Conservation (phyloP, 441 rosid genomes). For the Adansonia rubrostipa region DNA sequence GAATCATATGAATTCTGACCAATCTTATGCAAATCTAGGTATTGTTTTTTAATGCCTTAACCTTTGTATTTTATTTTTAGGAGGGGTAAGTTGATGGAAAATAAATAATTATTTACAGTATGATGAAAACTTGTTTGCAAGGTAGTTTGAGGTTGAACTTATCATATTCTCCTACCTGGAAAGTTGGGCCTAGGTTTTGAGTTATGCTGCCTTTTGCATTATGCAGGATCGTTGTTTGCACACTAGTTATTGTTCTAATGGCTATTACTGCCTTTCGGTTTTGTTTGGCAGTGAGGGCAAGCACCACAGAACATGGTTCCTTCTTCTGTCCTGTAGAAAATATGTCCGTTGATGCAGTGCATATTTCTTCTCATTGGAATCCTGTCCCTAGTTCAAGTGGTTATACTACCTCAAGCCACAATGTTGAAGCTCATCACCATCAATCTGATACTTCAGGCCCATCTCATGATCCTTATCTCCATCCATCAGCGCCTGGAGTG, state of each 20-base stretch:
- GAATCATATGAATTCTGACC: conserved; percentile 66
- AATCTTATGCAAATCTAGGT: conserved; percentile 57
- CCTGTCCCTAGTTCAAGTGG: conserved; percentile 60
- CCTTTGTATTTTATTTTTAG: background rate
- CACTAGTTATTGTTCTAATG: conserved; percentile 19
- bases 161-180: conserved; percentile 1
- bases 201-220: background rate
- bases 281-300: conserved; percentile 55
- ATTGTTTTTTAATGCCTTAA: conserved; percentile 27
- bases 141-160: background rate
- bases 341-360: conserved; percentile 51
- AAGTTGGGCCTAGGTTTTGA: background rate
- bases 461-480: conserved; percentile 55
- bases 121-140: background rate
- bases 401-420: conserved; percentile 47
- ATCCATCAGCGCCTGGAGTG: conserved; percentile 45
- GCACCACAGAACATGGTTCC: conserved; percentile 54
- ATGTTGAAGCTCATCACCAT: conserved; percentile 54
- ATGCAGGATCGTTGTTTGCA: background rate
- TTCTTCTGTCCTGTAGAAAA: conserved; percentile 61
- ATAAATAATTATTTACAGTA: background rate
- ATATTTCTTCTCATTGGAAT: conserved; percentile 65
- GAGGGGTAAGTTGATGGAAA: background rate
- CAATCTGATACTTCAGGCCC: conserved; percentile 57
- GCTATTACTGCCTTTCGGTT: conserved; percentile 15